A percentile compares a stretch with the other conserved stretches of the same genome.
Evolutionary conservation across 768 basidiomycete species (phyloP).

Genomic region (Leucosporidium yakuticum): DNA sequence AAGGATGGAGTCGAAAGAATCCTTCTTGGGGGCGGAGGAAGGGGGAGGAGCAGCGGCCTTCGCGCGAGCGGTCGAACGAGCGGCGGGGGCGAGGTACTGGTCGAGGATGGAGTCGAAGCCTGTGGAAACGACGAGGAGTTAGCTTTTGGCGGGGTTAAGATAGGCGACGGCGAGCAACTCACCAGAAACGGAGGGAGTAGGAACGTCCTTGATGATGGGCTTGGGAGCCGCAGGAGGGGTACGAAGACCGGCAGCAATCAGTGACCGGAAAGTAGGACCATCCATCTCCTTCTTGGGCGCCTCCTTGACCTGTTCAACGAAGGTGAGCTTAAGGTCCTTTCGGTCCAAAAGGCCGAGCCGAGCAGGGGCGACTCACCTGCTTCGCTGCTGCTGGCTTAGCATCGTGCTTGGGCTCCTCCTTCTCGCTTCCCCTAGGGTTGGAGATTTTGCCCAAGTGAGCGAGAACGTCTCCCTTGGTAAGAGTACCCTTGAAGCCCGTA

Average conservation of each 20-base stretch:
- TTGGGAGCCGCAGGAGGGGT: neutral
- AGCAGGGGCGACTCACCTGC: neutral
- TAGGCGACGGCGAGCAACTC: neutral
- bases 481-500: constrained; percentile 83
- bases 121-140: neutral
- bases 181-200: neutral
- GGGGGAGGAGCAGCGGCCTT: neutral
- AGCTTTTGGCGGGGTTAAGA: neutral
- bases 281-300: constrained; percentile 17
- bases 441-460: constrained; percentile 77
- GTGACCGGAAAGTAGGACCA: constrained; percentile 13
- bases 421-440: constrained; percentile 64
- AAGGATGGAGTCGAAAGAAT: neutral
- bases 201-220: constrained; percentile 2
- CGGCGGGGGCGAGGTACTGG: constrained; percentile 28
- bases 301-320: neutral
- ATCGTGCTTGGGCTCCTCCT: constrained; percentile 14
- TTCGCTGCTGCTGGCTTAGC: neutral
- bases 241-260: constrained; percentile 26
- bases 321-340: neutral
- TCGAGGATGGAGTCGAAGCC: constrained; percentile 35
- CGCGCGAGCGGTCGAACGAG: constrained; percentile 1
- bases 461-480: constrained; percentile 94
- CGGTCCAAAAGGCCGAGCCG: neutral
- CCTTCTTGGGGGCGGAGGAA: neutral